phyloP scores from a whole-genome alignment of 2,329 filamentous ascomycete species.

The Grosmannia serpens region DNA sequence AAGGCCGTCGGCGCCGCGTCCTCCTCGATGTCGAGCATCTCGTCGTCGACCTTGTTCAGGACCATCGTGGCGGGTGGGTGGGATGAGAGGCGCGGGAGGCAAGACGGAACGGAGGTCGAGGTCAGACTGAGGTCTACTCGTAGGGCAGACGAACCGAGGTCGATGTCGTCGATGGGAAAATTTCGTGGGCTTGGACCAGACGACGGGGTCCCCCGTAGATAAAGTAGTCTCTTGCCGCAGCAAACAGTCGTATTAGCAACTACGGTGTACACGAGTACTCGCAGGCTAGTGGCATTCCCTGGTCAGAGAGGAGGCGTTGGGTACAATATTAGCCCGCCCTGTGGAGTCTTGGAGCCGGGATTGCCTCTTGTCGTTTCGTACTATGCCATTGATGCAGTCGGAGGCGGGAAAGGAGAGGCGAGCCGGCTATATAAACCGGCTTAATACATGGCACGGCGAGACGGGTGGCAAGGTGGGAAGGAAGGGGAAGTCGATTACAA shows the following conservation, averaged over 20 bases:
- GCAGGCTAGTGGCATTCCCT: background rate
- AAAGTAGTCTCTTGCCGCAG: background rate
- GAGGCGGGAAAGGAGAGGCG: background rate
- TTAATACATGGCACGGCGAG: too few species aligned
- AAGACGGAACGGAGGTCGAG: background rate
- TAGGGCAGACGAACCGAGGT: background rate
- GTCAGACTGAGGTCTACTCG: too few species aligned
- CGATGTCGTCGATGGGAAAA: background rate
- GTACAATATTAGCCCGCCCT: background rate
- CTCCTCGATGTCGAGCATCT: constrained; percentile 41
- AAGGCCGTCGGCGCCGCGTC: constrained; percentile 32
- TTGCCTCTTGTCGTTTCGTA: too few species aligned
- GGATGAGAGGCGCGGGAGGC: background rate
- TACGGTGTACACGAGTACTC: background rate
- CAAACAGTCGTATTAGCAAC: background rate
- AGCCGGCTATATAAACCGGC: background rate
- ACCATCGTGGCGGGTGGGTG: constrained; percentile 18
- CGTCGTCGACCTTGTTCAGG: constrained; percentile 42
- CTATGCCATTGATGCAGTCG: too few species aligned
- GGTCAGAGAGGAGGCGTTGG: background rate
- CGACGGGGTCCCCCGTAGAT: too few species aligned
- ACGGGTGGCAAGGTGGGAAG: background rate
- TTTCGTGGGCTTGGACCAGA: background rate
- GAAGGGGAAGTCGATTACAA: background rate
- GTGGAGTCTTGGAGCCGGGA: background rate